These are phyloP conservation scores for Ophiorrhiza pumila DNA, from an alignment of 257 asterid genomes.

Conservation along the genomic window DNA sequence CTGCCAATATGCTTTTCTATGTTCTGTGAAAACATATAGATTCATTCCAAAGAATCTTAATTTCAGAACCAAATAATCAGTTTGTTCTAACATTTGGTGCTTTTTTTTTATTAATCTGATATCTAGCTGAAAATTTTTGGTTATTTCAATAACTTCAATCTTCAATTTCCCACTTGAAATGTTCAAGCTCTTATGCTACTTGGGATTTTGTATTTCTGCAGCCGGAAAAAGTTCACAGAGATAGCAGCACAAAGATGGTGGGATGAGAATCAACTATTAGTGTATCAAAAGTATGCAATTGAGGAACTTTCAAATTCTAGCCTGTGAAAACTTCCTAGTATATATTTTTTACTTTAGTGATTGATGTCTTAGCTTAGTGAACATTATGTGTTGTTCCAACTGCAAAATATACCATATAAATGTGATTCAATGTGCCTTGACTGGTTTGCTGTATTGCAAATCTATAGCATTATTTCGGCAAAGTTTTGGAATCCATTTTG, in stretches of 20 bases:
- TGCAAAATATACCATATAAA: background rate
- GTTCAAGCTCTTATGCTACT: constrained; percentile 1
- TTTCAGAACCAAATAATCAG: background rate
- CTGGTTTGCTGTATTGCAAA: constrained; percentile 1
- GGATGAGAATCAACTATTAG: constrained; percentile 43
- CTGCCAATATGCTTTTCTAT: background rate
- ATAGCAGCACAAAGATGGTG: constrained; percentile 51
- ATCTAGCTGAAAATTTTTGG: too few species aligned
- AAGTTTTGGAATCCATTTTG: background rate
- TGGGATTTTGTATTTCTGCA: constrained; percentile 25
- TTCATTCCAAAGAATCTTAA: too few species aligned
- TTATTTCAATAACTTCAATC: background rate
- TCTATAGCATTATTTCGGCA: background rate
- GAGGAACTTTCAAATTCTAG: constrained; percentile 25
- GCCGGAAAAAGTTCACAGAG: constrained; percentile 41
- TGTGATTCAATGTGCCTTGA: constrained; percentile 4
- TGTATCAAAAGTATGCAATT: constrained; percentile 32
- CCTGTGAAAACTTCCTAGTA: constrained; percentile 4
- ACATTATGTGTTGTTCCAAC: background rate
- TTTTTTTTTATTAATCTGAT: too few species aligned
- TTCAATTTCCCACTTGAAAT: too few species aligned
- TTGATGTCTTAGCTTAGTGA: background rate
- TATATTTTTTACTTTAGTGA: background rate
- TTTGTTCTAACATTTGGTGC: background rate
- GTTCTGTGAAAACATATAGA: too few species aligned